Evolutionary conservation across 192 early-diverging fungal species (phyloP), one percentile per base, ranked within the genome.

Genomic region (Linnemannia elongata): DNA sequence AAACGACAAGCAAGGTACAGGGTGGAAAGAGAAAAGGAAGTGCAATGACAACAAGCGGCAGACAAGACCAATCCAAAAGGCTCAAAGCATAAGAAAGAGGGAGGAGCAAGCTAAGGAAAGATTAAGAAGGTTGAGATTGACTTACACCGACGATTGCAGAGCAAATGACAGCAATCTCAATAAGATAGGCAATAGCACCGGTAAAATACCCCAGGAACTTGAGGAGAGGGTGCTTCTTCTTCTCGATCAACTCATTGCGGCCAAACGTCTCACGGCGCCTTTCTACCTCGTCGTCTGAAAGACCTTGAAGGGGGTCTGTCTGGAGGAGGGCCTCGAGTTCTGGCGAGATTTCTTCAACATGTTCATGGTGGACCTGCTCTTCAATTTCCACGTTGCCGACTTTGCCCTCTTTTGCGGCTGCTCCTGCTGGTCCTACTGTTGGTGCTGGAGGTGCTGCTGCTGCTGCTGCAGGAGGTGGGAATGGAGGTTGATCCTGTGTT

Each of bases 91-190:
- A 35, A 4, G 22, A 6, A 54, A 47, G 9, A 22, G 18, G 49
- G 30, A 38, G 4, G 22, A 72, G 7, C 15, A n/a, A 72, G 15
- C 71, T 18, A 20, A 6, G 18, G 17, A 52, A 17, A 52, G 17
- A 6, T 13, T 20, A 39, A 24, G 42, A 47, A 38, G 13, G 3
- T 2, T 1, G 2, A 33, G n/a, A n/a, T n/a, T 6, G 15, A 85
- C 83, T 85, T 85, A 85, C 93, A 79, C 92, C 90, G 30, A 95
- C 94, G 6, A 95, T 89, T 54, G 89, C 95, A 33, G 95, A 90
- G 54, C 96, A 90, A 72, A 97, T 95, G 79, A 91, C 93, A 27
- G 97, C 95, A 76, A 97, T 93, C 89, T 98, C 97, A 76, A 98
- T 95, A 69, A 98, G 91, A 88, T 94, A 96, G 30, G 96, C 93